Evolutionary conservation across 2,329 filamentous ascomycete genomes (phyloP), one percentile per base, ranked within the genome.

Genomic region (Trichoderma sp.): DNA sequence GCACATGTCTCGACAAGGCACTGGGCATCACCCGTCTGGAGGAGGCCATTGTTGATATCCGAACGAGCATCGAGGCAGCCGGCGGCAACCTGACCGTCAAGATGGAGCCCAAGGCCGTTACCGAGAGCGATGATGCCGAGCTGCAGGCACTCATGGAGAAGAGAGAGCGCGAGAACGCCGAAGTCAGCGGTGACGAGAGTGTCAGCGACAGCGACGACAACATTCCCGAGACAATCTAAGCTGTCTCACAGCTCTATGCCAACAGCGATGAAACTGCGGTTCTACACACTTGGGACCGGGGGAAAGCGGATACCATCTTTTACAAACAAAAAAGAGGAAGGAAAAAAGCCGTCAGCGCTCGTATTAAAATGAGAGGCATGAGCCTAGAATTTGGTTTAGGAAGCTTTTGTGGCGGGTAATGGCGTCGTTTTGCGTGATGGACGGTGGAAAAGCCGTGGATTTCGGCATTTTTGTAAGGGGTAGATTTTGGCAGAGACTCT

Each of bases 51-150:
- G 89, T 93, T 81, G 94, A 95, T 80, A 95, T 99, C 81, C 90
- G 93, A 81, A 90, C 87, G 82, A 95, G 90, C 84, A 99, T 99
- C 83, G 91, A 92, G 83, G 88, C 85, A 63, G 90, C 93, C 1
- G 94, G 94, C 72, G 97, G 97, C 77, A 92, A 91, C 82, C 93
- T 96, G 82, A 90, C 93, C 60, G 93, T 98, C 80, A 98, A 97
- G 91, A 99, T 99, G 97, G 95, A 97, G 81, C 97, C 97, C 80
- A 98, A 98, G 92, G 97, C 97, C 5, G 97, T 99, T 77, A 99
- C 97, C 1, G 97, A 98, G 89, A 97, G 95, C 85, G 97, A 99
- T 82, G 97, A 99, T 83, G 97, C 96, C 31, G 95, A 98, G 86
- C 89, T 99, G 79, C 95, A 98, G 85, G 97, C 96, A 71, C 90